These are phyloP conservation scores for Blastomyces emzantsi DNA, from an alignment of 2,329 filamentous ascomycete species.

Conservation along the genomic window DNA sequence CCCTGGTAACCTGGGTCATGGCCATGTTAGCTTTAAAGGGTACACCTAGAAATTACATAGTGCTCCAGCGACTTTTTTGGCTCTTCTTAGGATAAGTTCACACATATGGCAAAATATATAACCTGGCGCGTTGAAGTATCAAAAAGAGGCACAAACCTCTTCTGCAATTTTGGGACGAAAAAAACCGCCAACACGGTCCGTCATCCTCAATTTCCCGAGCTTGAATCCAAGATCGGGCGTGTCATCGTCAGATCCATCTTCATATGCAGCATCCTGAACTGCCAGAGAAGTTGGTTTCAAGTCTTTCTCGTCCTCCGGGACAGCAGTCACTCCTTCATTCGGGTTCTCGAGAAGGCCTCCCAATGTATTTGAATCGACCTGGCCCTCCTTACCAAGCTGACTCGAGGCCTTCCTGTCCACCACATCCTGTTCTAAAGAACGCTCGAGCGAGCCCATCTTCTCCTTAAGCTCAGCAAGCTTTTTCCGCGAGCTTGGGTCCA, in stretches of 20 bases:
- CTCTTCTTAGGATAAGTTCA: too few relatives aligned
- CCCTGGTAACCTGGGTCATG: neutral
- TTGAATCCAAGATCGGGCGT: constrained; percentile 63
- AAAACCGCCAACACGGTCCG: constrained; percentile 64
- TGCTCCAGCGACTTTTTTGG: too few relatives aligned
- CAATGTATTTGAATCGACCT: too few relatives aligned
- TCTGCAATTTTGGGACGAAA: constrained; percentile 61
- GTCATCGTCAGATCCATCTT: constrained; percentile 55
- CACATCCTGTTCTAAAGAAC: constrained; percentile 59
- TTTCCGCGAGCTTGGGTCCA: constrained; percentile 61
- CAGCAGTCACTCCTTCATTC: constrained; percentile 41
- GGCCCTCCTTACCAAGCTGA: neutral
- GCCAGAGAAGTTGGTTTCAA: constrained; percentile 56
- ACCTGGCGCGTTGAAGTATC: neutral
- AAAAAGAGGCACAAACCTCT: constrained; percentile 45
- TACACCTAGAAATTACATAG: neutral
- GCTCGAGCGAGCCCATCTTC: constrained; percentile 63
- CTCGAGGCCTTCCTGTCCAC: constrained; percentile 36
- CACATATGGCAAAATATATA: neutral
- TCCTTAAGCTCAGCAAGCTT: constrained; percentile 70
- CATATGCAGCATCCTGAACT: constrained; percentile 58
- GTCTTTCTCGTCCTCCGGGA: constrained; percentile 46
- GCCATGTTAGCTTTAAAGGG: neutral
- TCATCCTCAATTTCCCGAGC: constrained; percentile 63
- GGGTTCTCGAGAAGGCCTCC: constrained; percentile 40